A percentile compares a stretch with the other conserved stretches of the same genome.
These are phyloP conservation scores for Besnoitia besnoiti DNA, from an alignment of 169 alveolate species.

Conservation along the genomic window DNA sequence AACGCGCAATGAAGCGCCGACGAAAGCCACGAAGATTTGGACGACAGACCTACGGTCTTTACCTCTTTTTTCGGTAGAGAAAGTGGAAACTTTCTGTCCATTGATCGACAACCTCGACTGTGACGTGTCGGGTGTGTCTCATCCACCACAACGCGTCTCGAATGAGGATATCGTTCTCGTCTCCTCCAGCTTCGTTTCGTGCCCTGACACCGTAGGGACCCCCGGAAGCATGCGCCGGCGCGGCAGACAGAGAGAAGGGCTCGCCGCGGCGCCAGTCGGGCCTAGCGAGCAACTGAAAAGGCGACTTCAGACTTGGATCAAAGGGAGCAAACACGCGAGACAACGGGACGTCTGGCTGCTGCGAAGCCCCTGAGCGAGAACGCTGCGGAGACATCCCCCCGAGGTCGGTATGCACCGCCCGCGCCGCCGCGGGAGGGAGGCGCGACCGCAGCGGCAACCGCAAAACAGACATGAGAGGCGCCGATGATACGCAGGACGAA, in stretches of 20 bases:
- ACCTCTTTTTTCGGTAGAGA: conserved; percentile 12
- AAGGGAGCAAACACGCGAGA: neutral
- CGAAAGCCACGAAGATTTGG: too few species aligned
- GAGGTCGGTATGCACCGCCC: neutral
- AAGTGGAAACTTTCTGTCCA: conserved; percentile 34
- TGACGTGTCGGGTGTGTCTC: conserved; percentile 10
- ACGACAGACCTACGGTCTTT: too few species aligned
- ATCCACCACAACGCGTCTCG: conserved; percentile 20
- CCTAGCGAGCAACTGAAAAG: neutral
- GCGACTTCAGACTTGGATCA: neutral
- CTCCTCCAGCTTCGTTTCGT: neutral
- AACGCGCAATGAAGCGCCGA: too few species aligned
- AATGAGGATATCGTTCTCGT: neutral
- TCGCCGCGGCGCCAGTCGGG: neutral
- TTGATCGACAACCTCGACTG: conserved; percentile 34
- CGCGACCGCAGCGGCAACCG: neutral
- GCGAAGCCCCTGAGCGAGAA: neutral
- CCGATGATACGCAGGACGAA: neutral
- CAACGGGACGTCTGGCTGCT: neutral
- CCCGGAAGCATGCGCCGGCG: neutral
- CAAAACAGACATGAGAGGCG: neutral
- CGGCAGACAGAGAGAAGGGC: neutral
- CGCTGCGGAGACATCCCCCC: neutral
- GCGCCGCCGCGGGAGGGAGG: neutral
- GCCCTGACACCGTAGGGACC: neutral